Evolutionary conservation across 768 basidiomycete genomes (phyloP), one percentile per base, ranked within the genome.

Genomic region (Sarcodon sp.): DNA sequence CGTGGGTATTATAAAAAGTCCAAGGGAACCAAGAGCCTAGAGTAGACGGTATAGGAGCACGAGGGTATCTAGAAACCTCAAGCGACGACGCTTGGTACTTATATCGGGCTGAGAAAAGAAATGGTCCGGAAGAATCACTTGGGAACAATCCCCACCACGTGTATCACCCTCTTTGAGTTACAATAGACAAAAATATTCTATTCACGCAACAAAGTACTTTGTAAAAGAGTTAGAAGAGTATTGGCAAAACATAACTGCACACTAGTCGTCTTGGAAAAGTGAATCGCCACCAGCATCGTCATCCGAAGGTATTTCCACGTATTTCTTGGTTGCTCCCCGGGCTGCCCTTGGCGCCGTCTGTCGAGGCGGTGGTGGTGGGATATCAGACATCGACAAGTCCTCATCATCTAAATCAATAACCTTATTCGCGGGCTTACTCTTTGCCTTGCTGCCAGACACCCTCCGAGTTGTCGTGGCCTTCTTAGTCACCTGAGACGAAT

Each of bases 291-390:
- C 70, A 5, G 68, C 72, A 11, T 69, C 70, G 4, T 71, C 73
- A 41, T 72, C 69, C 11, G 46, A 49, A 33, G 51, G 36, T 39
- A 63, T 59, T 53, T 63, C 61, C 38, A 63, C 54, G 43, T 63
- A 63, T 53, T 79, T 77, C 70, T 78, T 80, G 47, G 69, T 57
- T 38, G 67, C 65, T 7, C 64, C 68, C 48, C 71, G 60, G 9
- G 71, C 72, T n/a, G 73, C 67, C 21, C 80, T 72, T 10, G 74
- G 69, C 18, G 67, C 65, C 15, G 63, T 58, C 9, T 61, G 55
- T 3, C 72, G 73, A 31, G 65, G 50, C 38, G 72, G 72, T 6
- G 65, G 65, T 18, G 64, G 63, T 1, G 72, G 69, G 33, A 61
- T 56, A 41, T 68, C 66, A n/a, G 50, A 54, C 51, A 68, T 61